Conservation (phyloP, 129 eudicot genomes). For the Chrysanthemum makinoi region DNA sequence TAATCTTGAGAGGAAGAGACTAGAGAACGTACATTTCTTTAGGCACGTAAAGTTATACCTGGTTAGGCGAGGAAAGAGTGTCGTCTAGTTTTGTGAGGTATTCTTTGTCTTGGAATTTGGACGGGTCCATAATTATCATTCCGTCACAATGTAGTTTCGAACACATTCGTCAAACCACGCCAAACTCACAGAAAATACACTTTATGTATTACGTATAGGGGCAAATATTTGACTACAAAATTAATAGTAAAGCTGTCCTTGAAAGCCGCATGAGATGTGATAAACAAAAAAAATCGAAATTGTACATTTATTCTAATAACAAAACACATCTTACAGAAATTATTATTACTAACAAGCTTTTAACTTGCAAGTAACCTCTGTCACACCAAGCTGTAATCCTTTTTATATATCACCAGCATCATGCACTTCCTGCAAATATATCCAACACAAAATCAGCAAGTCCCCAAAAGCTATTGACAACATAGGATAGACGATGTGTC, state of each 20-base stretch:
- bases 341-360: slow-evolving; percentile 18
- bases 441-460: slow-evolving; percentile 1
- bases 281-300: slow-evolving; percentile 17
- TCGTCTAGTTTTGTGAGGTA: too few relatives aligned
- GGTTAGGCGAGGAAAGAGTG: too few relatives aligned
- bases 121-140: too few relatives aligned
- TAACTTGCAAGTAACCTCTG: slow-evolving; percentile 22
- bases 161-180: neutral
- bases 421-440: slow-evolving; percentile 56
- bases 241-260: neutral
- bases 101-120: too few relatives aligned
- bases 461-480: too few relatives aligned
- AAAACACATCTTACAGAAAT: slow-evolving; percentile 26
- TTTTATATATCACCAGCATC: slow-evolving; percentile 61
- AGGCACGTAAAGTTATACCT: too few relatives aligned
- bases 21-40: too few relatives aligned
- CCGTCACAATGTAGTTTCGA: neutral
- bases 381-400: slow-evolving; percentile 14
- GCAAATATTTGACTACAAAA: slow-evolving; percentile 4
- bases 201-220: neutral
- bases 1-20: too few relatives aligned
- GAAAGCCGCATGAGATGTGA: slow-evolving; percentile 31
- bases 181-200: neutral
- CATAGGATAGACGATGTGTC: neutral
- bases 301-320: slow-evolving; percentile 20